Evolutionary conservation across 2,329 filamentous ascomycete genomes (phyloP), one percentile per base, ranked within the genome.

Genomic region (Lecanicillium sp.): DNA sequence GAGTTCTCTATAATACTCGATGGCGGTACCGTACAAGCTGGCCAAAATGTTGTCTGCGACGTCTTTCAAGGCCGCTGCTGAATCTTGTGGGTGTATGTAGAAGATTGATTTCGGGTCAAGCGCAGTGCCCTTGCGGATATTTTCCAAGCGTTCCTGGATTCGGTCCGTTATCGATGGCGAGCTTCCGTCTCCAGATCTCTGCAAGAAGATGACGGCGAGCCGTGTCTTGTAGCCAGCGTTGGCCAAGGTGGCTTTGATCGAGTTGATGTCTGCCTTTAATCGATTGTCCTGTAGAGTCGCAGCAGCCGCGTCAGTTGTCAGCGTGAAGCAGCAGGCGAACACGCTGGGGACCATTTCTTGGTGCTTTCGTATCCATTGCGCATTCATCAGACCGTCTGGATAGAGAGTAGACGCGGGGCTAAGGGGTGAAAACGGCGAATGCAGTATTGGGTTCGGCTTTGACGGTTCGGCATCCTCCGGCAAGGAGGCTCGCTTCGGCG

Each of bases 1-100:
- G 11, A 97, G 75, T 58, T 98, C 91, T 38, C 90, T 78, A 64
- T 97, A 97, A 66, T 96, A 95, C 58, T 98, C 93, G 38, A 91
- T 71, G 17, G 87, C 82, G 17, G 83, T 73, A 1, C 83, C 80
- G 51, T 91, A 89, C 37, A 96, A 65, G 1, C 84, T 78, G 2
- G 79, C 72, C 39, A 96, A 72, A 33, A 95, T 78, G 44, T 79
- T 85, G 47, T 84, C 81, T 1, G 86, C 81, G 54, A 91, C 89
- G 7, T 82, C 79, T 51, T 81, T 77, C 19, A 94, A 68, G 60
- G 95, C 89, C 1, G 79, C 75, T 3, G 76, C 70, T 4, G 87
- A 85, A 7, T 84, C 81, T 56, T 84, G 81, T 0, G 86, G 81
- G 2, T 89, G 85, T 12, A 95, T 74, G 58, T 93, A 88, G 64